Base-by-base conservation (phyloP, 2,329 filamentous ascomycete genomes). In the Cytospora piceicola region DNA sequence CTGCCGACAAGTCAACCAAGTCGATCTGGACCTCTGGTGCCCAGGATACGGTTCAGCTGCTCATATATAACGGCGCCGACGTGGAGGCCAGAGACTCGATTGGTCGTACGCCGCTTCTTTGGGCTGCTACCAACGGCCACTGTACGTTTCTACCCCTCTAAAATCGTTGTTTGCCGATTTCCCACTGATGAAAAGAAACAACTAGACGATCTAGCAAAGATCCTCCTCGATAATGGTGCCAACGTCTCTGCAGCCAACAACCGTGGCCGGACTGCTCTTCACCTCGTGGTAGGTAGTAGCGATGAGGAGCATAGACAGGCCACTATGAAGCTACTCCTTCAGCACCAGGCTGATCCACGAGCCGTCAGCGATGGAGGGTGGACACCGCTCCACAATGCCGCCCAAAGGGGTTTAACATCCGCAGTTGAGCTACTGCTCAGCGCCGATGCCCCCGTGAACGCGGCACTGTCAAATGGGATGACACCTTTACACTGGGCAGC, bases 61-160 rank as follows among this genome's bases (percentile, higher is more conserved):
- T 85, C 14, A 69, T 75, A 8, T 70, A 69, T 14, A 67, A 73
- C 36, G 73, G 74, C 22, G 75, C 77, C 51, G 69, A 76, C 55
- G 61, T 76, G 9, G 76, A 80, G 67, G 75, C 72, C 27, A 73
- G 71, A 34, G 83, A 85, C 71, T 78, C 80, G 61, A 82, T 82
- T 32, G 82, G 81, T 12, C 79, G 85, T 12, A 85, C 82, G 29
- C 82, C 85, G 7, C 73, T 88, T 46, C 79, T 87, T 65, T 87
- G 85, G 84, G 85, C 85, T 1, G 85, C 83, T 36, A 84, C 82
- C 30, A 85, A 84, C 51, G 83, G 84, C 22, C 85, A 86, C 70
- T 75, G 46, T 49, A 49, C 46, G 46, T 49, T 8, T 20, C 12
- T 79, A 22, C 2, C n/a, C 46, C 22, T n/a, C 6, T 49, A 20